A percentile compares a stretch with the other conserved stretches of the same genome.
phyloP scores from a whole-genome alignment of 306 rosid species.

The Senna siamea region DNA sequence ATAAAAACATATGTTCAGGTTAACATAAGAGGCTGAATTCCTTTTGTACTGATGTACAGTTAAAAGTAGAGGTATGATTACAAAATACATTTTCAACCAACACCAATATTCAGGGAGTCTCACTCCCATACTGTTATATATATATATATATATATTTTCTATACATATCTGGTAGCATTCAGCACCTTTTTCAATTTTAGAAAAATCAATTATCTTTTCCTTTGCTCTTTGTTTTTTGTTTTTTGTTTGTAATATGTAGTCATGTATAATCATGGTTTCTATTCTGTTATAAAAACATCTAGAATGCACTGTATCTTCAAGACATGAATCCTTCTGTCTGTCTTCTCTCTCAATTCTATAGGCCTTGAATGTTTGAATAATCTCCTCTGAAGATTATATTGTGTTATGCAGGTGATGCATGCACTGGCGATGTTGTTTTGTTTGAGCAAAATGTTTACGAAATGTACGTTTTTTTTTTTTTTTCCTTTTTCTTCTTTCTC shows the following conservation, averaged over 20 bases:
- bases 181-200: background rate
- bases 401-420: constrained; percentile 84
- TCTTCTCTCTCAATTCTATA: background rate
- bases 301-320: background rate
- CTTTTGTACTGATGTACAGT: background rate
- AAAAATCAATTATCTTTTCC: background rate
- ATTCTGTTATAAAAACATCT: background rate
- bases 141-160: no score
- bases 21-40: constrained; percentile 26
- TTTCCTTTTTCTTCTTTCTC: no score
- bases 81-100: background rate
- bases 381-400: constrained; percentile 9
- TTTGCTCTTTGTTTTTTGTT: background rate
- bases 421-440: constrained; percentile 86
- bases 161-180: constrained; percentile 3
- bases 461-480: constrained; percentile 55
- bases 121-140: background rate
- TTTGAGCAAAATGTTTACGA: constrained; percentile 91
- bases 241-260: background rate
- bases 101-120: background rate
- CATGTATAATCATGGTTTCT: background rate
- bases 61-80: background rate
- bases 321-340: background rate
- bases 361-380: background rate
- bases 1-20: background rate